Evolutionary conservation across 2,329 filamentous ascomycete genomes (phyloP), one percentile per base, ranked within the genome.

Genomic region (Diatrype stigma): DNA sequence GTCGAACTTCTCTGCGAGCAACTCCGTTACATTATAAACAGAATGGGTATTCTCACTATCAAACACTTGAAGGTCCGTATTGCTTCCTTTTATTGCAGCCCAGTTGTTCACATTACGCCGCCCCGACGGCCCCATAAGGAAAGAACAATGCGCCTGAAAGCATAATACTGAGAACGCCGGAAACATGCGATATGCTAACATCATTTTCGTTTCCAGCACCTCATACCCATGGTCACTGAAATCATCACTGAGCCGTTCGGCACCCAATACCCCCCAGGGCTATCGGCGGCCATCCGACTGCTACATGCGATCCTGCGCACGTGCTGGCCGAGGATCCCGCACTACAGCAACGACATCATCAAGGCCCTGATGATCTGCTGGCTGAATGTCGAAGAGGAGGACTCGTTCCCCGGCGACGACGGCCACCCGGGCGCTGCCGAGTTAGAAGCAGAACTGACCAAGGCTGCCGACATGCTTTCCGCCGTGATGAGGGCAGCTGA

Each of bases 161-260:
- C 6, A 30, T 30, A 30, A 30, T 30, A 30, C 26, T 22, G 22
- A 47, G 6, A 50, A 55, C 48, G 42, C 54, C 48, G 21, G 46
- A 46, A n/a, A 23, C 26, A 16, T 30, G 35, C n/a, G 34, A 21
- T 12, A 49, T 46, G 30, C 42, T 47, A 49, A 54, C 28, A 38
- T 5, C 10, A 30, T 30, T 30, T n/a, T 21, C n/a, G 26, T 34
- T 19, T 47, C 46, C 51, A 89, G 76, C 80, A 84, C 44, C 68
- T 93, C 7, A 65, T 96, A 1, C 83, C 87, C 0, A 74, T 92
- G 56, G 67, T 90, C 10, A 81, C 82, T 2, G 72, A 74, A 37
- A 79, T 86, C 10, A 72, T 96, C 48, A 77, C 80, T 2, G 84
- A 91, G 61, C 84, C 89, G 0, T 89, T 94, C 62, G 78, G 79